Base-by-base conservation (phyloP, 805 yeast genomes). In the Komagataella kurtzmanii region DNA sequence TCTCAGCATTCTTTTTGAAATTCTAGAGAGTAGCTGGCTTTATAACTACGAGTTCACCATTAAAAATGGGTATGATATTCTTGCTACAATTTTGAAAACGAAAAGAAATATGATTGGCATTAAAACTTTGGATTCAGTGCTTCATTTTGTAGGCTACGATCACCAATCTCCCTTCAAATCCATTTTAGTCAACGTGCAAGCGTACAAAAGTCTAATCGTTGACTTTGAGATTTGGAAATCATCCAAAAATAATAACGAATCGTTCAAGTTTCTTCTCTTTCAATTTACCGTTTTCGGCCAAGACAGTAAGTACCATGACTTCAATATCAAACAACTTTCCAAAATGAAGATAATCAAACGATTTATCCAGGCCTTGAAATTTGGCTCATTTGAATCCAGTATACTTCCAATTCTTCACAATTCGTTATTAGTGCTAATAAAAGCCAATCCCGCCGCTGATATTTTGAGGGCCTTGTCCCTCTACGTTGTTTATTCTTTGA, bases 161-260 rank as follows among this genome's bases (percentile, higher is more conserved):
- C 69, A 68, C 43, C 53, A 58, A 1, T 66, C 75, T 43, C 79
- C 85, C 0, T 64, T 68, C 40, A 79, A 79, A 6, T 81, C 91
- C 0, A 61, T 82, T 2, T 68, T 88, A 1, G 65, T 69, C 6
- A 81, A 85, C 56, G 71, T 76, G 0, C 54, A 65, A 2, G 84
- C 83, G 0, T 88, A 83, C 59, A 72, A 77, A 43, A 64, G 71
- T 1, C 61, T 88, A 47, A 70, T 85, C 44, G 70, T 81, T 17
- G 89, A 87, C 54, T 73, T 84, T 54, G 84, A 80, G 51, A 67
- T 79, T 18, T 83, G 87, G 79, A 70, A 70, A 52, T 65, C 65
- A 8, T 23, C 21, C 14, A 21, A 23, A 47, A 19, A 50, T 8
- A 51, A 61, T 17, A 57, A 66, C 2, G 80, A 77, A 45, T 70